Evolutionary conservation across 192 early-diverging fungal genomes (phyloP), one percentile per base, ranked within the genome.

Genomic region (Haplosporangium gracile): DNA sequence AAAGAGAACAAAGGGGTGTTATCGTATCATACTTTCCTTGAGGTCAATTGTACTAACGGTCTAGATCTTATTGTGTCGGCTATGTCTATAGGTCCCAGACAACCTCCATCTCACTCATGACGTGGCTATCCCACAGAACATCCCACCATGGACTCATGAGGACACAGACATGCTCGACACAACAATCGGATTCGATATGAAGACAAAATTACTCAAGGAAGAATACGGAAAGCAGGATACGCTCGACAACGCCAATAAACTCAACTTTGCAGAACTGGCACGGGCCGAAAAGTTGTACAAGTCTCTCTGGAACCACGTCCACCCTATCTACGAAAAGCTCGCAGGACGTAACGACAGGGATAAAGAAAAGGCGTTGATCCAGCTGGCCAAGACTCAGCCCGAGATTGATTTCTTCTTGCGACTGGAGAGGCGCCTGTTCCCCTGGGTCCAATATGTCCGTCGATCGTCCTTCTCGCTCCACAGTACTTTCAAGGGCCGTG

Each of bases 101-200:
- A 75, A n/a, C 38, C 79, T 86, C 22, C 51, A 77, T 51, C 53
- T 80, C 40, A 85, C 77, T 18, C 87, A 91, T 47, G 89, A 88
- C 72, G 89, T 91, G 26, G 90, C 90, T 9, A 86, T 89, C 34
- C 90, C 90, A n/a, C 74, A 82, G 13, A 76, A 72, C 18, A 53
- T 89, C 53, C 81, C 78, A 70, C 74, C 87, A 1, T 91, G 90
- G 90, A 89, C 88, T 24, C 40, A 75, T 7, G 83, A 84, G 5
- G 88, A 89, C 49, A 83, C 78, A 29, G 68, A 81, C 10, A 76
- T 89, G 53, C 74, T 91, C n/a, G 78, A 76, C 42, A 88, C 85
- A 0, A 70, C 85, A n/a, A 69, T 90, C n/a, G 90, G 90, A 8
- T 71, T 82, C 57, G 45, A 34, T 16, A 32, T 89, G 24, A 75